Conservation (phyloP, 2,329 filamentous ascomycete species). For the Fusarium sp. region DNA sequence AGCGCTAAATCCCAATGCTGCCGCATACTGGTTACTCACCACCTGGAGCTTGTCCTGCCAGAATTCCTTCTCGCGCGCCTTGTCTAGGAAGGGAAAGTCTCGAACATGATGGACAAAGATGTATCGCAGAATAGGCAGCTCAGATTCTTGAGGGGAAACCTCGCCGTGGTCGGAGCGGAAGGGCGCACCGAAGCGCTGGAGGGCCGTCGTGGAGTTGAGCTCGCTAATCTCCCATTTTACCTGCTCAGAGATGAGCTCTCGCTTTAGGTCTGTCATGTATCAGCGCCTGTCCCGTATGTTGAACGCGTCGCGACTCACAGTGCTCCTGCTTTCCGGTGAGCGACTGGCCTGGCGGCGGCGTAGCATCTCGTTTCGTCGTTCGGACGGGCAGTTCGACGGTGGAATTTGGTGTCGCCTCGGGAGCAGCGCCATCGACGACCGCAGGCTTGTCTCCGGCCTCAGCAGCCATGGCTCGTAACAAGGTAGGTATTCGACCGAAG, state of each 20-base stretch:
- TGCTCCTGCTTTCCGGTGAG: constrained; percentile 98
- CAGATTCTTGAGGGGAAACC: constrained; percentile 91
- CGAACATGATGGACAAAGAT: constrained; percentile 98
- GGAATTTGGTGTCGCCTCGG: constrained; percentile 22
- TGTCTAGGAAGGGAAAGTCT: constrained; percentile 97
- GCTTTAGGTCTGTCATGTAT: constrained; percentile 78
- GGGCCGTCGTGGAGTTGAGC: constrained; percentile 92
- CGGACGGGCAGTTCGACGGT: constrained; percentile 48
- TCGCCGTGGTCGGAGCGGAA: constrained; percentile 95
- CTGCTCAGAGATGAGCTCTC: constrained; percentile 92
- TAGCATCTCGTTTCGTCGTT: constrained; percentile 43
- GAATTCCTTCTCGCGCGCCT: constrained; percentile 98
- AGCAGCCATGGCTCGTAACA: constrained; percentile 44
- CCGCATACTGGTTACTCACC: constrained; percentile 64
- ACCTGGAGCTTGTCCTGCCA: constrained; percentile 99
- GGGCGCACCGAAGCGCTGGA: constrained; percentile 94
- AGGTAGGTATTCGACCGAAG: constrained; percentile 15
- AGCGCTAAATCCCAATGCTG: not conserved
- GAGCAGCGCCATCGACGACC: constrained; percentile 33
- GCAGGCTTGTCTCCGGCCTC: constrained; percentile 43
- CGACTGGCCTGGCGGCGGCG: constrained; percentile 58
- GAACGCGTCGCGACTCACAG: constrained; percentile 68
- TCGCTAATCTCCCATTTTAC: constrained; percentile 91
- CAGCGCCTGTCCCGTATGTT: constrained; percentile 16
- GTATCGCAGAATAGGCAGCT: constrained; percentile 91